Evolutionary conservation across 2,329 filamentous ascomycete genomes (phyloP).

Genomic region (Aspergillus bombycis): DNA sequence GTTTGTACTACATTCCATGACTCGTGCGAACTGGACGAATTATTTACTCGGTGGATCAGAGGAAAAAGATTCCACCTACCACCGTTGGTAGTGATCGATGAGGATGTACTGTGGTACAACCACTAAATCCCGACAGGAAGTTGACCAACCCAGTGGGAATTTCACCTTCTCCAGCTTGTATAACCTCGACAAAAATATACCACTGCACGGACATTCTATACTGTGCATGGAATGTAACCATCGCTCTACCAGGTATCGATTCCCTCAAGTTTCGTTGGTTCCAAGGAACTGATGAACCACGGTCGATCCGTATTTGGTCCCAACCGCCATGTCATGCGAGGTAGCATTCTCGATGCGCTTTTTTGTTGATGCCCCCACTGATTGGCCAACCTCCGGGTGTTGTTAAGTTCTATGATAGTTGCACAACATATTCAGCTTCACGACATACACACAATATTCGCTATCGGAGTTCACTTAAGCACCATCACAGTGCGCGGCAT

Average conservation of each 20-base stretch:
- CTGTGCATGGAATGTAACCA: background rate
- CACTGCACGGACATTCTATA: background rate
- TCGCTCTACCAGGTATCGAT: background rate
- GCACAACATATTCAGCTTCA: background rate
- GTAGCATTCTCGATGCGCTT: background rate
- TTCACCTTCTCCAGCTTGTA: background rate
- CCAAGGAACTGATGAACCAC: background rate
- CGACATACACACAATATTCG: background rate
- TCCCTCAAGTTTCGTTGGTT: background rate
- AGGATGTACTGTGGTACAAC: background rate
- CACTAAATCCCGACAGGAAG: background rate
- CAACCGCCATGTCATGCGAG: background rate
- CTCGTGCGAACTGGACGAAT: background rate
- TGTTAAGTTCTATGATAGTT: background rate
- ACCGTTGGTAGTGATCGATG: background rate
- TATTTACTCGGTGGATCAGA: background rate
- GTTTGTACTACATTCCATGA: constrained; percentile 1
- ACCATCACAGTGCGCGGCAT: background rate
- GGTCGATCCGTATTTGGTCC: background rate
- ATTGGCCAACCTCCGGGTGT: too few relatives aligned
- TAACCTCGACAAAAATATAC: background rate
- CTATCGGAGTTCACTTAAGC: background rate
- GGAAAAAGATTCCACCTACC: constrained; percentile 4
- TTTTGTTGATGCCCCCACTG: too few relatives aligned
- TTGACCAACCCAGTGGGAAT: background rate